These are phyloP conservation scores for Stephania yunnanensis DNA, from an alignment of 164 flowering plant species.

Conservation along the genomic window DNA sequence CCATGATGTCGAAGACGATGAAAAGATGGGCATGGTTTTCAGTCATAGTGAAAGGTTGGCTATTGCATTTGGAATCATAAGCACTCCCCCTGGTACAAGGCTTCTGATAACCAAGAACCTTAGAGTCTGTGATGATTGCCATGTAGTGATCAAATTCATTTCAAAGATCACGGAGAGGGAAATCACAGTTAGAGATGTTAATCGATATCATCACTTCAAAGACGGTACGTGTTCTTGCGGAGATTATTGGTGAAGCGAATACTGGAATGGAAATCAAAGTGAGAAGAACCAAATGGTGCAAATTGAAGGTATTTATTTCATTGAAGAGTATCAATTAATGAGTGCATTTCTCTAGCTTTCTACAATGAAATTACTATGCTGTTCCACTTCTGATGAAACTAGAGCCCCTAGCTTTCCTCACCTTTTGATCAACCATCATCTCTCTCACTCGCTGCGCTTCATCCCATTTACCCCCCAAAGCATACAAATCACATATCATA, in stretches of 20 bases:
- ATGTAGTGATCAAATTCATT: conserved; percentile 10
- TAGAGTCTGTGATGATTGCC: conserved; percentile 11
- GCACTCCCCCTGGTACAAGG: conserved; percentile 9
- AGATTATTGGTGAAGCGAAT: conserved; percentile 6
- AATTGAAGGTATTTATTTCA: too few relatives aligned
- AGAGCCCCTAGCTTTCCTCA: conserved; percentile 46
- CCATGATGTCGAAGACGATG: conserved; percentile 13
- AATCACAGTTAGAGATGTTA: conserved; percentile 9
- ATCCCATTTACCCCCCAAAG: conserved; percentile 46
- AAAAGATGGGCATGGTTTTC: conserved; percentile 7
- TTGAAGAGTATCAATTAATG: too few relatives aligned
- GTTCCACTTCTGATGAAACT: conserved; percentile 34
- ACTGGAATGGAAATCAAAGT: too few relatives aligned
- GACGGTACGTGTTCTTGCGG: conserved; percentile 12
- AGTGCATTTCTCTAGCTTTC: too few relatives aligned
- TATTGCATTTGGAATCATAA: conserved; percentile 10
- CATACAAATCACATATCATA: conserved; percentile 48
- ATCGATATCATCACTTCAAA: conserved; percentile 10
- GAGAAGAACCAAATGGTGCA: too few relatives aligned
- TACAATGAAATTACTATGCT: background rate
- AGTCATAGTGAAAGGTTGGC: conserved; percentile 10
- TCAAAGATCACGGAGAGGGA: conserved; percentile 10
- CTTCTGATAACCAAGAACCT: conserved; percentile 13
- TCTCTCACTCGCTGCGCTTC: conserved; percentile 46
- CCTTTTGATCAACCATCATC: conserved; percentile 37